phyloP scores from a whole-genome alignment of 495 filamentous ascomycete genomes.

The Glarea lozoyensis region DNA sequence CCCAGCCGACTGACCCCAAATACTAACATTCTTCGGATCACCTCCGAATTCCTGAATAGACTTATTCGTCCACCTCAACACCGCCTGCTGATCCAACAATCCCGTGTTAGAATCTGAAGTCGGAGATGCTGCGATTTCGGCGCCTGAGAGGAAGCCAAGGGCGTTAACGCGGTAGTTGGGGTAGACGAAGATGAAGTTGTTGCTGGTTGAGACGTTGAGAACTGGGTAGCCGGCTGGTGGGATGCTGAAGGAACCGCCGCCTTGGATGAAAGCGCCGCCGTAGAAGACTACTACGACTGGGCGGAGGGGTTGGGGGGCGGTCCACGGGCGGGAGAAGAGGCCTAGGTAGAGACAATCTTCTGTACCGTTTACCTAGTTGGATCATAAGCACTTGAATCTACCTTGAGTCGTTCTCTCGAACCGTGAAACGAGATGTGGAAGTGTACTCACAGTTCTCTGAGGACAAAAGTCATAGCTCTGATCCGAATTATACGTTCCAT shows the following conservation, averaged over 20 bases:
- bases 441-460: conserved; percentile 33
- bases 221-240: conserved; percentile 49
- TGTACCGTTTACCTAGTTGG: conserved; percentile 35
- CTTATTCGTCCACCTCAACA: conserved; percentile 61
- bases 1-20: conserved; percentile 67
- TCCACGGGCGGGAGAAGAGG: conserved; percentile 48
- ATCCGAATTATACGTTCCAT: conserved; percentile 46
- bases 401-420: no score
- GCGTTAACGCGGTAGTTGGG: conserved; percentile 57
- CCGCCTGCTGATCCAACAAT: conserved; percentile 58
- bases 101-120: conserved; percentile 55
- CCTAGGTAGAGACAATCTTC: conserved; percentile 44
- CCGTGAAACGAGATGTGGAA: conserved; percentile 6
- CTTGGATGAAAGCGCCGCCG: conserved; percentile 55
- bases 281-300: conserved; percentile 54
- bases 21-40: conserved; percentile 53
- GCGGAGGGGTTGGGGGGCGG: conserved; percentile 25
- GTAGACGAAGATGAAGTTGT: conserved; percentile 51
- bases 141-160: conserved; percentile 53
- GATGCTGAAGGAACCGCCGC: conserved; percentile 40
- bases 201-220: conserved; percentile 36
- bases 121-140: conserved; percentile 34
- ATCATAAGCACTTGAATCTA: neutral
- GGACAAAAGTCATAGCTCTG: conserved; percentile 49
- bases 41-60: conserved; percentile 64